Evolutionary conservation across 2,329 filamentous ascomycete genomes (phyloP), one percentile per base, ranked within the genome.

Genomic region (Tolypocladium inflatum): DNA sequence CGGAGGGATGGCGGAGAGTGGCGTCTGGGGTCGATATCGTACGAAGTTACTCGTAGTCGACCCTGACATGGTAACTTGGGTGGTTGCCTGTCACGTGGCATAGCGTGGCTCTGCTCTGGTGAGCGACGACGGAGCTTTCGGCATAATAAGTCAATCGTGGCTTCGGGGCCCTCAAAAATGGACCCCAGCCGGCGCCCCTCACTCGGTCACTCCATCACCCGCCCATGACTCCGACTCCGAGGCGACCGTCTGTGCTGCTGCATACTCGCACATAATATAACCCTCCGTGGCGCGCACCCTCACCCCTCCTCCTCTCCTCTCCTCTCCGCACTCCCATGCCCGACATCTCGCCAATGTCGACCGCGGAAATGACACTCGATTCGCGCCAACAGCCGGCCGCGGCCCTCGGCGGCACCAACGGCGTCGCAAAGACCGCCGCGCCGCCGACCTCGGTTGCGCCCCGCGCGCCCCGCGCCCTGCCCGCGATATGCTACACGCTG

Each of bases 401-500:
- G 55, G 45, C 55, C 50, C 42, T 21, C 21, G 33, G 23, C 0
- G 35, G 15, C 37, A 41, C 53, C 23, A 58, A 58, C 53, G 57
- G 57, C 57, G 26, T n/a, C 43, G 23, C 52, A 15, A 55, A 52
- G 50, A 11, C 39, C 1, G 21, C 52, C 2, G 7, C 37, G n/a
- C 2, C 11, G 30, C 4, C 52, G 37, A 33, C 53, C 53, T 42
- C 53, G 52, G 37, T 8, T 33, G 38, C 53, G 38, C 53, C 53
- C 38, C 53, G 38, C 37, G 39, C 9, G 1, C 60, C 63, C 59
- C 62, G 62, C 60, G 59, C 62, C n/a, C 63, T 75, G 52, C 67
- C 71, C 56, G 71, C 74, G 26, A 69, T 80, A 67, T 84, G 76
- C 74, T 72, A 70, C 69, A 74, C 78, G 63, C 76, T 89, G 61